phyloP scores from a whole-genome alignment of 805 yeast species.

The Candida endomychidarum region DNA sequence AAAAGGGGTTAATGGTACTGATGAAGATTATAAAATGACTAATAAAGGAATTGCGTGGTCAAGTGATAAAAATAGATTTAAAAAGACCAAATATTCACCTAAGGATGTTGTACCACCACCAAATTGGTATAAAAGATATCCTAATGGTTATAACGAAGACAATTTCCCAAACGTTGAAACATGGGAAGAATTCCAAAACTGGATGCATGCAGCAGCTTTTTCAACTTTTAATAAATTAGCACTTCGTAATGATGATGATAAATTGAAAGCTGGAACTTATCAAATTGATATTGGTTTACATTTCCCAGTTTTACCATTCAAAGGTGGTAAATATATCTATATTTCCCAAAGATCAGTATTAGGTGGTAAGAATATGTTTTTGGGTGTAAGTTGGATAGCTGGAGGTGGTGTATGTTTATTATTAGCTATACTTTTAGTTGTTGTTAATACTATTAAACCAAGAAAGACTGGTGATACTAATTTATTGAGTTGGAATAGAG shows the following conservation, averaged over 20 bases:
- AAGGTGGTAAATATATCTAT: constrained; percentile 67
- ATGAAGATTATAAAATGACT: constrained; percentile 32
- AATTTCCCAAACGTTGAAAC: constrained; percentile 45
- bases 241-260: constrained; percentile 58
- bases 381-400: constrained; percentile 73
- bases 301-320: constrained; percentile 71
- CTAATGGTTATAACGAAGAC: constrained; percentile 42
- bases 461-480: constrained; percentile 72
- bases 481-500: constrained; percentile 71
- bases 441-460: constrained; percentile 60
- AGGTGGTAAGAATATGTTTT: constrained; percentile 74
- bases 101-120: constrained; percentile 45
- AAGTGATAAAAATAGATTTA: constrained; percentile 36
- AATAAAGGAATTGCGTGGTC: constrained; percentile 44
- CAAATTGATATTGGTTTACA: constrained; percentile 68
- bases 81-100: constrained; percentile 39
- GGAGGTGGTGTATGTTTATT: constrained; percentile 70
- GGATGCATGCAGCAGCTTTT: constrained; percentile 47
- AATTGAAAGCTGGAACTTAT: constrained; percentile 57
- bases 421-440: constrained; percentile 51
- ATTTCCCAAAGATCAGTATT: constrained; percentile 68
- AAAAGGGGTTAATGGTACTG: constrained; percentile 37
- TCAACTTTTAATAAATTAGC: constrained; percentile 50
- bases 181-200: constrained; percentile 47
- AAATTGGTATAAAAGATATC: constrained; percentile 44